Conservation (phyloP, 352 stramenopile species). For the Phytophthora litchii region DNA sequence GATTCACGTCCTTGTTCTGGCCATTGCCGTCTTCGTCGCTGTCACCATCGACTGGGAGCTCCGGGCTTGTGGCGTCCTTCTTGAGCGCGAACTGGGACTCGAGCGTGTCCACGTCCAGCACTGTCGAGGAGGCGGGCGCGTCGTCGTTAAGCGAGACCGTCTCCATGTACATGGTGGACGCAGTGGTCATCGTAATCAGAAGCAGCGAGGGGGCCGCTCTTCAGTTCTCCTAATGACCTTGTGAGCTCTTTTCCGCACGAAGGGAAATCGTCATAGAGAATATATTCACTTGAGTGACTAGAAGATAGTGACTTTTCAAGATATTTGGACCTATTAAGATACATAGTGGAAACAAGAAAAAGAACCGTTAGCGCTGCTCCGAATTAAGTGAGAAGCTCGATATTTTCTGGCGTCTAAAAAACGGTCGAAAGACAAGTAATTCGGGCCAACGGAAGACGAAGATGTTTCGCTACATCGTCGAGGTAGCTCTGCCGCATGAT, state of each 20-base stretch:
- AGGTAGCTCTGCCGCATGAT: slow-evolving; percentile 24
- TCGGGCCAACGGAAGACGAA: slow-evolving; percentile 14
- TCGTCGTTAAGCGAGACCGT: slow-evolving; percentile 83
- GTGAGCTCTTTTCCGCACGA: slow-evolving; percentile 23
- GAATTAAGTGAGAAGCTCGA: not conserved
- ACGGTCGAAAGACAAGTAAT: slow-evolving; percentile 9
- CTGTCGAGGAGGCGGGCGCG: slow-evolving; percentile 21
- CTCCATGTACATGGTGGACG: slow-evolving; percentile 56
- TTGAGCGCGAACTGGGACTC: slow-evolving; percentile 53
- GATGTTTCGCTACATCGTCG: slow-evolving; percentile 21
- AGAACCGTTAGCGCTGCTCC: slow-evolving; percentile 13
- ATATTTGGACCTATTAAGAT: not conserved
- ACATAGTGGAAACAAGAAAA: slow-evolving; percentile 12
- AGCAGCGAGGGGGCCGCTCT: slow-evolving; percentile 5
- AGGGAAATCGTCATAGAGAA: slow-evolving; percentile 9
- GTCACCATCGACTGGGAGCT: slow-evolving; percentile 29
- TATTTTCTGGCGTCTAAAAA: slow-evolving; percentile 8
- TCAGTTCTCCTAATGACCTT: slow-evolving; percentile 26
- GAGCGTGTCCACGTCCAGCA: slow-evolving; percentile 51
- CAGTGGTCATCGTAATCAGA: slow-evolving; percentile 27
- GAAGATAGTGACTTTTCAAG: slow-evolving; percentile 1
- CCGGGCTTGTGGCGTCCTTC: slow-evolving; percentile 24
- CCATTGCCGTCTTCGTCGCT: slow-evolving; percentile 20
- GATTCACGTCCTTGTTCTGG: slow-evolving; percentile 11
- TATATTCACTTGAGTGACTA: slow-evolving; percentile 21